Evolutionary conservation across 1,284 basidiomycete genomes (phyloP), one percentile per base, ranked within the genome.

Genomic region (Salmacisia buchloeana): DNA sequence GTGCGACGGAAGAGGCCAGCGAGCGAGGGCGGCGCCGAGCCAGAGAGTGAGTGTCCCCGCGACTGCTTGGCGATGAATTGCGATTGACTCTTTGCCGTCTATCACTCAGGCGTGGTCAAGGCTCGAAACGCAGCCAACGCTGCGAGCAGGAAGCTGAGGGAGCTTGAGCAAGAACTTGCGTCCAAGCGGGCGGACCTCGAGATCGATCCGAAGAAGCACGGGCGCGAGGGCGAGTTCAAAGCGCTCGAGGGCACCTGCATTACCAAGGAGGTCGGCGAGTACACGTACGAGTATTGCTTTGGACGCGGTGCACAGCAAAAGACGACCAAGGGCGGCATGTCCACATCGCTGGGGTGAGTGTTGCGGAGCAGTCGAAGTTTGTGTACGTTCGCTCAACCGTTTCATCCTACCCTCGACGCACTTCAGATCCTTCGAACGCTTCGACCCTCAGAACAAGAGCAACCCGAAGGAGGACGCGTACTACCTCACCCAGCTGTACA

Each of bases 211-310:
- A 80, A 85, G 27, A 85, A 86, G 64, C 97, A 88, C 76, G 94
- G 94, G 7, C 80, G 82, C 0, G 85, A 92, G 35, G 92, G 90
- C 64, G 92, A 97, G 82, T 99, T 92, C 90, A 94, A 94, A 83
- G 93, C 94, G 81, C 85, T 98, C 12, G 89, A 96, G 38, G 85
- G 85, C 9, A 83, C 84, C 3, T 98, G 94, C 75, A 81, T 98
- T 25, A 58, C 62, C n/a, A 89, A 87, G 73, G 43, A 49, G 21
- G 84, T 85, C 18, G 94, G 94, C 82, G 94, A 97, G 88, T 98
- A 97, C 81, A 92, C 88, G 1, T 99, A 98, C 80, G 91, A 94
- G 79, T 84, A 97, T n/a, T 98, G 94, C 82, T 85, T 97, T 74
- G 97, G 97, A 70, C 86, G 88, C 13, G 86, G 89, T 69, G 90